phyloP scores from a whole-genome alignment of 2,329 filamentous ascomycete species.

The Pestalotiopsis sp. region DNA sequence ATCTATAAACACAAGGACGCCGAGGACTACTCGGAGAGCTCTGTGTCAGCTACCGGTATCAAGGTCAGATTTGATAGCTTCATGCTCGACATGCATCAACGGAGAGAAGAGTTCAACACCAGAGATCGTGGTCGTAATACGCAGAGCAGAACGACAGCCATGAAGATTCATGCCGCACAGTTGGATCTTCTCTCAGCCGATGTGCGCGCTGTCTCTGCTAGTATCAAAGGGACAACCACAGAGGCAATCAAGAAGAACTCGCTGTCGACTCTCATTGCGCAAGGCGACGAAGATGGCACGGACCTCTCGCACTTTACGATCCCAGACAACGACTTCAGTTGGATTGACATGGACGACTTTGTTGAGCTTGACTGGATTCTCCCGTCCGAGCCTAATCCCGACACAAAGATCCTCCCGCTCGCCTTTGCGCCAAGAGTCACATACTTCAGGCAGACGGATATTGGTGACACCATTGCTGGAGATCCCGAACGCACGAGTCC shows the following conservation, averaged over 20 bases:
- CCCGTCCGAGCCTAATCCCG: conserved; percentile 85
- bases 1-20: conserved; percentile 98
- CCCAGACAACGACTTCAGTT: conserved; percentile 90
- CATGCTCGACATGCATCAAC: conserved; percentile 94
- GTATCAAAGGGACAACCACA: conserved; percentile 77
- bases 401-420: conserved; percentile 91
- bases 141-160: conserved; percentile 82
- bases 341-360: conserved; percentile 99
- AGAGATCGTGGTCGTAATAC: conserved; percentile 76
- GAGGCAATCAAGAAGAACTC: conserved; percentile 72
- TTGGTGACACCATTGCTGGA: conserved; percentile 77
- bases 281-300: conserved; percentile 59
- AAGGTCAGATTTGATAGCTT: conserved; percentile 96
- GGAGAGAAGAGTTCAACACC: conserved; percentile 88
- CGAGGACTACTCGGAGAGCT: conserved; percentile 76
- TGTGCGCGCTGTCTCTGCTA: conserved; percentile 89
- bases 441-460: conserved; percentile 96
- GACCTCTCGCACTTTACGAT: conserved; percentile 92
- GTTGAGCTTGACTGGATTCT: conserved; percentile 97
- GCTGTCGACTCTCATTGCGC: conserved; percentile 51
- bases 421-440: conserved; percentile 94
- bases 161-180: conserved; percentile 95
- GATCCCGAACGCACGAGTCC: conserved; percentile 82
- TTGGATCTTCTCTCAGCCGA: conserved; percentile 91
- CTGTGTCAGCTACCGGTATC: conserved; percentile 90